A percentile compares a stretch with the other conserved stretches of the same genome.
Evolutionary conservation across 73 alveolate genomes (phyloP).

Genomic region (Symbiodinium natans): DNA sequence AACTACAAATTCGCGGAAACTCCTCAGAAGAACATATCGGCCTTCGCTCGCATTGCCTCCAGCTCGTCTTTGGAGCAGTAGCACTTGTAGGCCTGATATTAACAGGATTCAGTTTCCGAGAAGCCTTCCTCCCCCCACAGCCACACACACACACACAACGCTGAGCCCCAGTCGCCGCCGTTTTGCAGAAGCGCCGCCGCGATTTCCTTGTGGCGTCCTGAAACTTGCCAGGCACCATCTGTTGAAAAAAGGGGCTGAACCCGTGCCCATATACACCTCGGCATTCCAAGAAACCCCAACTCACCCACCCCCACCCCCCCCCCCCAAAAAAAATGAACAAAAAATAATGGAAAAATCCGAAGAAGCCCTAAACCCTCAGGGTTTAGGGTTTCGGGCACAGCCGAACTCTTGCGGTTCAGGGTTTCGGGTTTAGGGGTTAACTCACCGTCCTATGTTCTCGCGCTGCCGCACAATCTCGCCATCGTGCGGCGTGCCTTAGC

Average conservation of each 20-base stretch:
- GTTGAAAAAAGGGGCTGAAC: not conserved
- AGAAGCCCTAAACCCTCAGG: no score
- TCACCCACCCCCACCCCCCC: no score
- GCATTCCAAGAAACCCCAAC: no score
- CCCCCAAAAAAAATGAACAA: no score
- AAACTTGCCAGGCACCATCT: not conserved
- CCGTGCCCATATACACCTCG: not conserved
- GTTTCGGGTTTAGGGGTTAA: no score
- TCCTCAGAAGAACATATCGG: no score
- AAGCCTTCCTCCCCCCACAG: no score
- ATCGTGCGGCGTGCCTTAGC: slow-evolving; percentile 89
- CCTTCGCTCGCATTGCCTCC: slow-evolving; percentile 68
- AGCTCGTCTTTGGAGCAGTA: slow-evolving; percentile 79
- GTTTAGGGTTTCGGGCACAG: no score
- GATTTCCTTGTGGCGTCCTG: slow-evolving; percentile 78
- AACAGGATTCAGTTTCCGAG: not conserved
- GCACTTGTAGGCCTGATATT: slow-evolving; percentile 74
- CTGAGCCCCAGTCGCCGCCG: slow-evolving; percentile 28
- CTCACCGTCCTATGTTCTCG: slow-evolving; percentile 11
- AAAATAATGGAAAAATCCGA: no score
- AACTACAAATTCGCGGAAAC: no score
- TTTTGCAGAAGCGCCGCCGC: slow-evolving; percentile 21
- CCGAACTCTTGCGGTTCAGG: no score
- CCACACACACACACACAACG: no score
- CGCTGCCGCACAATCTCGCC: slow-evolving; percentile 88